Conservation (phyloP, 139 green algal genomes). For the Volvox reticuliferus region DNA sequence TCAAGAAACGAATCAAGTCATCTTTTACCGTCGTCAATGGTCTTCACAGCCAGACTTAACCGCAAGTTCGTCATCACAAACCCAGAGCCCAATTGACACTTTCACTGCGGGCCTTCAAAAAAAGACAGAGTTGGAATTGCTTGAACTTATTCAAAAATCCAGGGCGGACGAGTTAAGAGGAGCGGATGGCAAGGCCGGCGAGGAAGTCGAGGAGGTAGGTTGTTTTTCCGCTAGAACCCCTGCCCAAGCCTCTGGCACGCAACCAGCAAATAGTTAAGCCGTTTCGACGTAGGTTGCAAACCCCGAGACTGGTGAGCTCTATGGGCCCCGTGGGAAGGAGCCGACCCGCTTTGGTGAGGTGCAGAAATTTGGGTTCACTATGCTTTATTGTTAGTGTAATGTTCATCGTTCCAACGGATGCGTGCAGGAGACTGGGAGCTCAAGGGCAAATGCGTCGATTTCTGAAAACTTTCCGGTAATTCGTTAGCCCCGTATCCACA, state of each 20-base stretch:
- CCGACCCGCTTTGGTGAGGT: conserved; percentile 32
- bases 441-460: conserved; percentile 46
- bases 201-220: not conserved
- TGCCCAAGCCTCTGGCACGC: not conserved
- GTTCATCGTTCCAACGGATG: not conserved
- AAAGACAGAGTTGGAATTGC: conserved; percentile 21
- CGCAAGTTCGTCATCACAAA: not conserved
- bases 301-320: conserved; percentile 12
- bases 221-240: not conserved
- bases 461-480: not conserved
- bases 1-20: not conserved
- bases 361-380: not conserved
- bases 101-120: conserved; percentile 6
- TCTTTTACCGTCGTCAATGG: not conserved
- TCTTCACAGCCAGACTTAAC: not conserved
- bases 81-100: not conserved
- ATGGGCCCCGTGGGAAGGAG: conserved; percentile 16
- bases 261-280: not conserved
- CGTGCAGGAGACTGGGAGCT: conserved; percentile 31
- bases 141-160: not conserved
- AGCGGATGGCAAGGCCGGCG: not conserved
- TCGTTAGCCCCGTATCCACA: no score
- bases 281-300: conserved; percentile 14
- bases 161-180: not conserved
- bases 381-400: not conserved